Base-by-base conservation (phyloP, 2,329 filamentous ascomycete genomes). In the Dothideomycetes sp. region DNA sequence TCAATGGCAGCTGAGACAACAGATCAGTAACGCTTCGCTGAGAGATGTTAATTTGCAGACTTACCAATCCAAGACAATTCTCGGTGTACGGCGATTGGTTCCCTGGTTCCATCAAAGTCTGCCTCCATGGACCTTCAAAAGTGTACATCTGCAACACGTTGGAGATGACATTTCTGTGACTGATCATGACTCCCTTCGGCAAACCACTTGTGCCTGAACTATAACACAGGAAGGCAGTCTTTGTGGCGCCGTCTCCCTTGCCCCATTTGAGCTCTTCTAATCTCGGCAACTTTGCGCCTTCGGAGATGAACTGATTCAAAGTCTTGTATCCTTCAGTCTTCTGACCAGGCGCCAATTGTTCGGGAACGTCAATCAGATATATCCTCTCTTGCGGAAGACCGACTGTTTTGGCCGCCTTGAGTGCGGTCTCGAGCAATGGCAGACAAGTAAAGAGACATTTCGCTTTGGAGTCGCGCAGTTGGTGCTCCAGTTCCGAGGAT, bases 151-250 rank as follows among this genome's bases (percentile, higher is more conserved):
- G 82, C 33, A 86, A 53, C 0, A 77, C 72, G 54, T 88, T 89
- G 38, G 83, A 74, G 33, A 89, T 88, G 30, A 88, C 79, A 49
- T 89, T 89, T 25, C 65, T 64, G 56, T 89, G 84, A 3, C 82
- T 83, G 45, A 89, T 83, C 78, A 84, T 86, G 39, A 88, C 84
- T 31, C 82, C 84, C 80, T 87, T 86, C 76, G 84, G 84, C 25
- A 88, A 63, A 3, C 84, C 84, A 9, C 82, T 87, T 1, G 84
- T 89, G 15, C 84, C 84, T 56, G 79, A 84, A 0, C 81, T 86
- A 58, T 85, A 88, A 63, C 82, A 87, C 31, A 93, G 67, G 55
- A 83, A 89, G 0, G 84, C 81, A 5, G 77, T 77, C 51, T 81
- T 78, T 40, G 75, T 74, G 24, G 73, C 71, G 3, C 78, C 80